Conservation (phyloP, 345 rosid genomes). For the Eucalyptus rudis region DNA sequence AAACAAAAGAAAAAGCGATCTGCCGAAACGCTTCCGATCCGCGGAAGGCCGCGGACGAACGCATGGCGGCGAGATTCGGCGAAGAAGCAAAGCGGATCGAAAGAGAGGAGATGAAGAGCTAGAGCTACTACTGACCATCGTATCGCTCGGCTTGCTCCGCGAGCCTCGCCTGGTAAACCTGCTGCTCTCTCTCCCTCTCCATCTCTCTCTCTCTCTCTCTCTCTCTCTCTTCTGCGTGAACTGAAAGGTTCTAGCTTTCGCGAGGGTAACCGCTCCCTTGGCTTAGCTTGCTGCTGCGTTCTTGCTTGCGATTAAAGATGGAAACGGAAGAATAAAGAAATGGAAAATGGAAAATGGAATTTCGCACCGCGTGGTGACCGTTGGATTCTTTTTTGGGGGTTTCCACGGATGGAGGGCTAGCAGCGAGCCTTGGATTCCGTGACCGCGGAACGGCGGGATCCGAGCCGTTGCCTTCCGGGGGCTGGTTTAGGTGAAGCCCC, state of each 20-base stretch:
- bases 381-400: neutral
- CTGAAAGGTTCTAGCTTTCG: neutral
- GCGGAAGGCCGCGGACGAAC: no score
- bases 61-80: neutral
- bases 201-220: conserved; percentile 4
- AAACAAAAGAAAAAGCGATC: neutral
- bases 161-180: conserved; percentile 74
- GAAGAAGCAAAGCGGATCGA: neutral
- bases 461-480: neutral
- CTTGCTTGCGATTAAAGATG: neutral
- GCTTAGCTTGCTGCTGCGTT: neutral
- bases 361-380: neutral
- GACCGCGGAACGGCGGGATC: neutral
- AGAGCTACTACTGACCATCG: conserved; percentile 35
- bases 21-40: neutral
- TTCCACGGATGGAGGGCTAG: neutral
- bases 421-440: neutral
- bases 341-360: neutral
- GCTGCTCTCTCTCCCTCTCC: conserved; percentile 87
- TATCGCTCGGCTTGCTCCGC: conserved; percentile 94
- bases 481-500: neutral
- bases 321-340: neutral
- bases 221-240: neutral
- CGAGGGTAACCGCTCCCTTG: neutral
- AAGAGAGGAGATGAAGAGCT: neutral